Percentiles rank a stretch among this genome's conserved stretches.
Evolutionary conservation across 106 monocot species (phyloP).

Genomic region (Apostasia ramifera): DNA sequence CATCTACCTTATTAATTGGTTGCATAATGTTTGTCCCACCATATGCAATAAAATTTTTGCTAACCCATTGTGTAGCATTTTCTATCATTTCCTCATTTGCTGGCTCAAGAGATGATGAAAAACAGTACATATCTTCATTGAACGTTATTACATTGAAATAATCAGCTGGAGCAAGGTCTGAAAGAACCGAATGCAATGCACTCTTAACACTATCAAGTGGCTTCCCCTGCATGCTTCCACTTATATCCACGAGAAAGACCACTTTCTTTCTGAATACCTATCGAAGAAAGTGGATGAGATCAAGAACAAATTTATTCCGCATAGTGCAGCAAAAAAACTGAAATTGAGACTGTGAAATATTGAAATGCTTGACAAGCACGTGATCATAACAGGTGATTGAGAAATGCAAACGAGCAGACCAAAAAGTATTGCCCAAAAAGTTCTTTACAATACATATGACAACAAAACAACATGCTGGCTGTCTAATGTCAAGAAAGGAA

Average conservation of each 20-base stretch:
- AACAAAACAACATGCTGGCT: no score
- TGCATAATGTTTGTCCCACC: slow-evolving; percentile 69
- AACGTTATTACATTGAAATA: slow-evolving; percentile 75
- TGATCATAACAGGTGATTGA: no score
- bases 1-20: slow-evolving; percentile 66
- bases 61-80: slow-evolving; percentile 62
- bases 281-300: slow-evolving; percentile 16
- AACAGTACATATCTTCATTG: slow-evolving; percentile 52
- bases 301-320: neutral
- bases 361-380: no score
- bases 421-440: no score
- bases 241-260: slow-evolving; percentile 80
- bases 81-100: slow-evolving; percentile 52
- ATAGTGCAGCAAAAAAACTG: neutral
- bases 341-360: no score
- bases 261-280: slow-evolving; percentile 84
- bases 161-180: slow-evolving; percentile 58
- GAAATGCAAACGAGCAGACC: no score
- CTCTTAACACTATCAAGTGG: slow-evolving; percentile 72
- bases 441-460: no score
- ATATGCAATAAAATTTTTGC: slow-evolving; percentile 51
- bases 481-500: no score
- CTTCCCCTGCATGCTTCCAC: slow-evolving; percentile 87
- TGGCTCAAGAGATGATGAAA: slow-evolving; percentile 66
- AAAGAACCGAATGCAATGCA: slow-evolving; percentile 48